phyloP scores from a whole-genome alignment of 169 alveolate genomes.

The Sarcocystis neurona region DNA sequence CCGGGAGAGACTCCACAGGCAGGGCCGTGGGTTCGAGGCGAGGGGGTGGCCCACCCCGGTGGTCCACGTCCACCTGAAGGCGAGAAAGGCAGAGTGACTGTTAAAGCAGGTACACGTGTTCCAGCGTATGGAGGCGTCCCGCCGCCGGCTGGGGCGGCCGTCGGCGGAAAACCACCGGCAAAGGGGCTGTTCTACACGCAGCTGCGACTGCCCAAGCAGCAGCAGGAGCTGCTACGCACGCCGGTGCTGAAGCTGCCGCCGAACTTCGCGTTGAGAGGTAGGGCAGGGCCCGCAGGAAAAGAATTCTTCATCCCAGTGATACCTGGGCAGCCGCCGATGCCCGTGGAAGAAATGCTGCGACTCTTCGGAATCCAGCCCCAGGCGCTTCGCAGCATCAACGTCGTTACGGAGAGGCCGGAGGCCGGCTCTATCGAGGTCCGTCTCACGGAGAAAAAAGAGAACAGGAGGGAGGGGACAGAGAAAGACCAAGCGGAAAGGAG shows the following conservation, averaged over 20 bases:
- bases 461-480: too few relatives aligned
- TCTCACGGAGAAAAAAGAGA: too few relatives aligned
- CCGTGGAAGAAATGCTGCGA: neutral
- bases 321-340: neutral
- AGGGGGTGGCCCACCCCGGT: too few relatives aligned
- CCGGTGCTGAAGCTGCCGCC: neutral
- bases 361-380: neutral
- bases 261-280: neutral
- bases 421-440: neutral
- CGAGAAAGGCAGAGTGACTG: too few relatives aligned
- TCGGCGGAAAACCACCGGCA: too few relatives aligned
- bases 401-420: conserved; percentile 5
- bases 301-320: neutral
- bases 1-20: too few relatives aligned
- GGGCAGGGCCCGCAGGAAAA: neutral
- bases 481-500: too few relatives aligned
- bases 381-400: neutral
- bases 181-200: neutral
- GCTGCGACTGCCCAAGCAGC: neutral
- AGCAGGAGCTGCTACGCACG: conserved; percentile 9
- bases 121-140: too few relatives aligned
- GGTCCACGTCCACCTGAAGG: too few relatives aligned
- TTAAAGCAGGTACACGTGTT: too few relatives aligned
- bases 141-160: too few relatives aligned
- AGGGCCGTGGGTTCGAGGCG: too few relatives aligned